Conservation (phyloP, 306 rosid species). For the Prunus padus region DNA sequence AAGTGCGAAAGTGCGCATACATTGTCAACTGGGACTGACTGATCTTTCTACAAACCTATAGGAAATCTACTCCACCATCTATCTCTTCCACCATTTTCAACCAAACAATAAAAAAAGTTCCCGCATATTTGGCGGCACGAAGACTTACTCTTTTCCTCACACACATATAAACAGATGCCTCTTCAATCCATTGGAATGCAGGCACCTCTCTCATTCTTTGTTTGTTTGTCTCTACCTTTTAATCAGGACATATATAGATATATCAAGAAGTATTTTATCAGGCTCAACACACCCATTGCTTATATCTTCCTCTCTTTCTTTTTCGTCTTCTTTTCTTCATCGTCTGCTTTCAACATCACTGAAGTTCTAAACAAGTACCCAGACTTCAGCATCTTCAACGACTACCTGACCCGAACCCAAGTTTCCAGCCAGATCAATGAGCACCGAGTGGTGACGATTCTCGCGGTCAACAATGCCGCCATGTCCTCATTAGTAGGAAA, state of each 20-base stretch:
- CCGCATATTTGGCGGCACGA: neutral
- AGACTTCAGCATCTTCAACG: conserved; percentile 13
- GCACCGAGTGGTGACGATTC: neutral
- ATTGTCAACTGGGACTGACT: neutral
- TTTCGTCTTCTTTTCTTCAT: neutral
- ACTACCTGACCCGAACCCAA: conserved; percentile 15
- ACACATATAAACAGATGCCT: neutral
- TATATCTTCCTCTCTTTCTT: neutral
- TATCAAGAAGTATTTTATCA: neutral
- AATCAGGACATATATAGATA: too few relatives aligned
- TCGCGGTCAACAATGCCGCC: conserved; percentile 1
- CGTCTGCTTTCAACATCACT: conserved; percentile 3
- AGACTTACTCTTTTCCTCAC: neutral
- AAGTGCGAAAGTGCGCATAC: too few relatives aligned
- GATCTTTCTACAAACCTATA: neutral
- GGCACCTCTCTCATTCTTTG: too few relatives aligned
- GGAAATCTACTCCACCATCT: neutral
- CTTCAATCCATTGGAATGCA: neutral
- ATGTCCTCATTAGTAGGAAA: neutral
- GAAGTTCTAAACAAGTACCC: neutral
- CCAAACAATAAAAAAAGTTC: neutral
- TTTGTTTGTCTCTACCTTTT: too few relatives aligned
- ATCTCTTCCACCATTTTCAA: neutral
- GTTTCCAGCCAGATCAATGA: neutral
- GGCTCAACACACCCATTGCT: neutral